Conservation (phyloP, 371 early-diverging fungal genomes). For the Chytridium lagenaria region DNA sequence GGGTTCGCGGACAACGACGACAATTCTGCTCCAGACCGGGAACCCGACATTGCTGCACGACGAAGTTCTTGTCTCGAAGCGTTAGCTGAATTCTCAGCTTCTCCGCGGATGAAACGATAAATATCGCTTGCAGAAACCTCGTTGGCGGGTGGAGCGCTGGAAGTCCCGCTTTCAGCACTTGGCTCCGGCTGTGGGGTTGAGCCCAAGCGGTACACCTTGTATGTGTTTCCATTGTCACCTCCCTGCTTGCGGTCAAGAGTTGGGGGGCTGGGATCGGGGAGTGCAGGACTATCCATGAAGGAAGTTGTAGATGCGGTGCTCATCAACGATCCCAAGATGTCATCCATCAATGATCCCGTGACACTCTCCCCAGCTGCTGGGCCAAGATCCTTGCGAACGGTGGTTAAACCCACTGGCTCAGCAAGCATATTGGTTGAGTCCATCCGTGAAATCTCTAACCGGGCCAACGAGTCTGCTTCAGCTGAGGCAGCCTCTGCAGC, state of each 20-base stretch:
- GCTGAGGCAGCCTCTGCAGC: conserved; percentile 10
- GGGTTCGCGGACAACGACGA: no score
- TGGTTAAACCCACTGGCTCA: background rate
- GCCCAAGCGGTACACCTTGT: conserved; percentile 11
- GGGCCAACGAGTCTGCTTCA: conserved; percentile 2
- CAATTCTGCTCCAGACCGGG: background rate
- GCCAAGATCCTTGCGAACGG: background rate
- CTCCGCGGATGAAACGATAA: background rate
- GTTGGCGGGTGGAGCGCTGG: background rate
- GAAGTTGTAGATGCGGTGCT: background rate
- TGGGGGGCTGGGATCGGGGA: background rate
- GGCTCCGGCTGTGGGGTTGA: background rate
- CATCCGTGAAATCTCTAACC: conserved; percentile 1
- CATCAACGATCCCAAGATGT: conserved; percentile 8
- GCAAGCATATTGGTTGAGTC: conserved; percentile 9
- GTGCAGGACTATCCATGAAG: no score
- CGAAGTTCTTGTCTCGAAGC: background rate
- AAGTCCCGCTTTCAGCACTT: background rate
- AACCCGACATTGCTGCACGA: background rate
- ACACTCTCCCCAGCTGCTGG: background rate
- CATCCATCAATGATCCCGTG: background rate
- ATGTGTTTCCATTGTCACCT: background rate
- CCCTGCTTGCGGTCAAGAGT: background rate
- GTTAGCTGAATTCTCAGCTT: background rate
- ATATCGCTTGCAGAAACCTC: background rate